Evolutionary conservation across 176 grass and related monocot species (phyloP), one percentile per base, ranked within the genome.

Genomic region (Rhipidocladum racemiflorum): DNA sequence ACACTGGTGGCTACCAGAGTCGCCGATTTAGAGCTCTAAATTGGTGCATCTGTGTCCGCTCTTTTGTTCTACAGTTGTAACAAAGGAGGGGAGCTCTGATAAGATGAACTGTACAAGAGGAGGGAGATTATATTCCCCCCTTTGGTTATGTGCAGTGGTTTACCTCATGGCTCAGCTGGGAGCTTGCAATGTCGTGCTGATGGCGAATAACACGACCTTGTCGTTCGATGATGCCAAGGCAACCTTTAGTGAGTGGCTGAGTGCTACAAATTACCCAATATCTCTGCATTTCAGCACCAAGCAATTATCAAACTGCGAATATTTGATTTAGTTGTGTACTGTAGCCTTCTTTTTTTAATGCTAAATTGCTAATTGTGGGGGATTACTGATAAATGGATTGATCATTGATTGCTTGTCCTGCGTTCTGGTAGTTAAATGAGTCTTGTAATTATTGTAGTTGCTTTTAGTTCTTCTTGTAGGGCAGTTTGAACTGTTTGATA

Each of bases 191-290:
- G 80, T 97, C 4, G 88, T 91, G 50, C 54, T 97, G 39, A 80
- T 97, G 67, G 77, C 90, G 29, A 86, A 84, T 59, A 97, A 91
- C 66, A 73, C 87, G 2, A 87, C 91, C 34, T 36, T 97, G 48
- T 83, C 83, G 0, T 97, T 97, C n/a, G 86, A 85, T 17, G 90
- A 97, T 42, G 83, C 86, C 2, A 91, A 97, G 64, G 90, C 93
- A 74, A 84, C 76, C 36, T 97, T 97, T 72, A 90, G 93, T 97
- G 73, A 93, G 88, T 84, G 18, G 88, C 91, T 97, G 73, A 93
- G 88, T 84, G 18, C 48, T 87, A 69, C 25, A 42, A 42, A 73
- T 65, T 70, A 57, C 49, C 39, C 21, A 44, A 27, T 68, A 28
- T 65, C 45, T 61, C 44, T 78, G 35, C 32, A 21, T 83, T 83